These are phyloP conservation scores for Paradendryphiella salina DNA, from an alignment of 2,329 filamentous ascomycete species.

Conservation along the genomic window DNA sequence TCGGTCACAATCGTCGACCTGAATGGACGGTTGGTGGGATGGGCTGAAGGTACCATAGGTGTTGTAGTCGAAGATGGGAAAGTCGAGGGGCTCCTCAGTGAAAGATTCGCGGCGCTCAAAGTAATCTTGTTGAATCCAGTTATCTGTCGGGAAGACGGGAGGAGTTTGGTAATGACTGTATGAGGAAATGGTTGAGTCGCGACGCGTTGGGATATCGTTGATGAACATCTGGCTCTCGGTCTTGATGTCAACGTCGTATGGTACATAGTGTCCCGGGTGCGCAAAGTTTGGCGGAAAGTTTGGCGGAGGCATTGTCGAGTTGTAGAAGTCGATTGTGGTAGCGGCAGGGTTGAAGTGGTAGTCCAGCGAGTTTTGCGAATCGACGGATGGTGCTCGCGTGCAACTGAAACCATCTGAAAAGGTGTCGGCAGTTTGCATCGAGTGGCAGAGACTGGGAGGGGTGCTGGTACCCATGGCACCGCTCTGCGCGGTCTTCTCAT, in stretches of 20 bases:
- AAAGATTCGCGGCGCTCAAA: conserved; percentile 71
- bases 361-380: conserved; percentile 72
- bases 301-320: conserved; percentile 61
- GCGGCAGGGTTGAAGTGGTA: conserved; percentile 67
- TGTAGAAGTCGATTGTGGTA: conserved; percentile 60
- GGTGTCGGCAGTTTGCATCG: conserved; percentile 76
- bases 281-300: conserved; percentile 50
- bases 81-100: conserved; percentile 60
- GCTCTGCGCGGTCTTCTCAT: conserved; percentile 72
- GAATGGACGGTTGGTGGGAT: conserved; percentile 71
- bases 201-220: conserved; percentile 81
- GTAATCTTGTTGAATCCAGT: conserved; percentile 73
- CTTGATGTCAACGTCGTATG: conserved; percentile 94
- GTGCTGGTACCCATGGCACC: conserved; percentile 59
- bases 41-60: conserved; percentile 65
- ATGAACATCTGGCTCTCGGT: conserved; percentile 93
- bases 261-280: conserved; percentile 66
- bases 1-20: conserved; percentile 86
- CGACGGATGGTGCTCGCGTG: conserved; percentile 75
- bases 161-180: conserved; percentile 90
- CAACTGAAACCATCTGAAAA: conserved; percentile 72
- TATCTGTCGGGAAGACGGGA: conserved; percentile 68
- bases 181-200: conserved; percentile 86
- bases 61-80: conserved; percentile 81
- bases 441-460: conserved; percentile 79